A percentile compares a stretch with the other conserved stretches of the same genome.
phyloP scores from a whole-genome alignment of 1,284 basidiomycete species.

The Apiotrichum mycotoxinovorans region DNA sequence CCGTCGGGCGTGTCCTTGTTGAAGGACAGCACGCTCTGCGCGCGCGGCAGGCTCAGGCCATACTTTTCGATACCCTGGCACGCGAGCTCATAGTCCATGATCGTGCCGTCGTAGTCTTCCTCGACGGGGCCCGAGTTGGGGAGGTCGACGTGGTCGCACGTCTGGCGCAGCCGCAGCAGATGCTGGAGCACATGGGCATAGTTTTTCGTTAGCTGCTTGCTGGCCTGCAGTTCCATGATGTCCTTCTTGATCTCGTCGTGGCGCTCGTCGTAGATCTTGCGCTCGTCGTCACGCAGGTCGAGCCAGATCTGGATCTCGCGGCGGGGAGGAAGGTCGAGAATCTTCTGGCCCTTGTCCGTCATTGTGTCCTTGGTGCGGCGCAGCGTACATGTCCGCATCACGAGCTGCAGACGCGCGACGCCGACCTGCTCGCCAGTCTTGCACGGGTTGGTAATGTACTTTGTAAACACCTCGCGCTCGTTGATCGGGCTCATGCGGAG shows the following conservation, averaged over 20 bases:
- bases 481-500: slow-evolving; percentile 87
- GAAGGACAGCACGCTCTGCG: slow-evolving; percentile 72
- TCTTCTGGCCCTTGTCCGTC: slow-evolving; percentile 72
- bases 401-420: slow-evolving; percentile 86
- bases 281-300: slow-evolving; percentile 77
- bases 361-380: slow-evolving; percentile 92
- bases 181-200: slow-evolving; percentile 97
- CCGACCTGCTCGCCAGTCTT: slow-evolving; percentile 89
- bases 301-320: slow-evolving; percentile 80
- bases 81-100: slow-evolving; percentile 68
- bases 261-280: slow-evolving; percentile 86
- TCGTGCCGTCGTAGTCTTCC: slow-evolving; percentile 59
- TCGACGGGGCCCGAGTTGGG: slow-evolving; percentile 57
- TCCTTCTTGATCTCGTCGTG: slow-evolving; percentile 30
- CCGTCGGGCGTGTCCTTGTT: slow-evolving; percentile 74
- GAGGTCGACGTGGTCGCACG: slow-evolving; percentile 93
- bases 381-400: slow-evolving; percentile 95
- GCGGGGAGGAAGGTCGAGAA: slow-evolving; percentile 82
- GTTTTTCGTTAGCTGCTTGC: slow-evolving; percentile 84
- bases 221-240: slow-evolving; percentile 68
- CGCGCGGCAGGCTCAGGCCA: slow-evolving; percentile 73
- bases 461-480: slow-evolving; percentile 88
- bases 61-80: slow-evolving; percentile 69
- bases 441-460: slow-evolving; percentile 85
- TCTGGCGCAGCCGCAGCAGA: slow-evolving; percentile 89